Base-by-base conservation (phyloP, 164 flowering plant species). In the Sextonia rubra region DNA sequence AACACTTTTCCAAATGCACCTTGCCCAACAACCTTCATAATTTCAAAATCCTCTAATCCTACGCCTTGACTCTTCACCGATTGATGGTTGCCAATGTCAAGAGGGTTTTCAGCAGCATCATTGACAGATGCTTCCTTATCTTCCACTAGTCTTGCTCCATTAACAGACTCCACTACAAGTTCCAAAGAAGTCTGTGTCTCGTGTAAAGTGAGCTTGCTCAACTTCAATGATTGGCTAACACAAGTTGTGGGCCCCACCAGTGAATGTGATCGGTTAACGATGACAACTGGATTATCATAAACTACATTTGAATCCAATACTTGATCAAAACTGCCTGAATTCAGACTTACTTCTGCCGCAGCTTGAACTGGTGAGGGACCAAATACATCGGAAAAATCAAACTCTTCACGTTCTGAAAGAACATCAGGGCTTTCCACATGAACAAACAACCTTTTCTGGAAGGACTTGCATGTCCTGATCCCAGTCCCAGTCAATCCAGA, bases 1-100 rank as follows among this genome's bases (percentile, higher is more conserved):
- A 79, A 94, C 14, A 94, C 98, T 79, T 89, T 91, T 56, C 85
- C 98, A 86, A 94, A 94, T 44, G 97, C 93, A 72, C 97, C 98
- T 80, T 89, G 89, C 73, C 98, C 97, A 24, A 92, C 97, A 74
- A 91, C 84, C 82, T 83, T 94, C 86, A 92, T 71, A 47, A 92
- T 77, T 77, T 92, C 97, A 85, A 92, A 94, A 77, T 92, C 95
- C 55, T 90, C 97, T 74, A 91, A 85, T 27, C 92, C 82, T 17
- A 90, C 86, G 71, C 77, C 75, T 27, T 70, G 32, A 18, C 65
- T 79, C 78, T 81, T 52, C 70, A 44, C 22, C n/a, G 77, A 26
- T 64, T 75, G 68, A 44, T 72, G 71, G 49, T 70, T 73, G 61
- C 17, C 78, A 62, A 29, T 63, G n/a, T 66, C 60, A 4, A 72